Base-by-base conservation (phyloP, 768 basidiomycete species). In the Trametes coccinea region DNA sequence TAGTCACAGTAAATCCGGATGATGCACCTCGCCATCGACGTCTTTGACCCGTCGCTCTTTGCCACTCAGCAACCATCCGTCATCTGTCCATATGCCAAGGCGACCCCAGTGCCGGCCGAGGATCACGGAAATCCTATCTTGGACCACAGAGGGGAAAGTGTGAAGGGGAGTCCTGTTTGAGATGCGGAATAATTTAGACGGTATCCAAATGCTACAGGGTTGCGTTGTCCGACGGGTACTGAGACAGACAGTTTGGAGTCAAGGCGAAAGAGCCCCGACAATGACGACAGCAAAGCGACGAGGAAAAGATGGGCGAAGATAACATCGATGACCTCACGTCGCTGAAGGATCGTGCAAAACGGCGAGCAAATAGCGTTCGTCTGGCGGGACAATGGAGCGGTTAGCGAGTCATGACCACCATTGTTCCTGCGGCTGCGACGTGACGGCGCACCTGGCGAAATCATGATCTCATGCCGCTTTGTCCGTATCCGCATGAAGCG, bases 401-500 rank as follows among this genome's bases (percentile, higher is more conserved):
- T 60, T 31, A 47, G 47, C 45, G 39, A 9, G 29, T 17, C 34
- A 43, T 10, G 33, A 13, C 34, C 45, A 27, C 50, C 49, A 41
- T 51, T 51, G 57, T 59, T 31, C 57, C 57, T 59, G 55, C 45
- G 29, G 49, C 49, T 41, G 54, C 37, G 61, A 45, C 50, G 13
- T 27, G 46, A 52, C 45, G 37, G 76, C 88, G 31, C 55, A 93
- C 95, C 91, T 59, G 95, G 95, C 2, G 95, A 92, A 62, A 97
- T 94, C 89, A 97, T 91, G 59, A 97, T 79, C 70, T 96, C 95
- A 72, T 97, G 95, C 53, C 90, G 82, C 71, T 85, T 92, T 60
- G 95, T 96, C 51, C 95, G 84, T 76, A 96, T 93, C 60, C 94
- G 79, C 84, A 97, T 86, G 69, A 96, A 92, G 61, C 85, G 84